Evolutionary conservation across 2,329 filamentous ascomycete genomes (phyloP).

Genomic region (Cercospora brassicicola): DNA sequence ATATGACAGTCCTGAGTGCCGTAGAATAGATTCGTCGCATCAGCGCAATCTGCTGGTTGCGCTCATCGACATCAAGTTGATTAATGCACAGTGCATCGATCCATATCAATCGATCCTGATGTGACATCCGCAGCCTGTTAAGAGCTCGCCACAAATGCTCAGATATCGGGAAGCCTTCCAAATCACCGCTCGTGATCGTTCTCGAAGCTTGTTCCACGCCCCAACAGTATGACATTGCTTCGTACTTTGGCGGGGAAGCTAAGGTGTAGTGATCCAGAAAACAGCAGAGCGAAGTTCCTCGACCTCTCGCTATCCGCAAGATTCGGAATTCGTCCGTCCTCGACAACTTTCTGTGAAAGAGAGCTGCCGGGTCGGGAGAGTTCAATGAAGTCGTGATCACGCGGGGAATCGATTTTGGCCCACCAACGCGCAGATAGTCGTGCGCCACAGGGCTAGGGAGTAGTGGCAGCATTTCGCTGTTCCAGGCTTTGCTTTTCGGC

Average conservation of each 20-base stretch:
- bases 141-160: conserved; percentile 20
- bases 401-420: background rate
- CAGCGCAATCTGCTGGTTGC: conserved; percentile 25
- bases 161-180: conserved; percentile 16
- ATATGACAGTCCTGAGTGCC: conserved; percentile 26
- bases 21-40: conserved; percentile 29
- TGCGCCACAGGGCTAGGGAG: background rate
- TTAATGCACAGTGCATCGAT: conserved; percentile 32
- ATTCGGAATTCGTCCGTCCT: conserved; percentile 12
- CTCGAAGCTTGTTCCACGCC: background rate
- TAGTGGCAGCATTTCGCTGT: background rate
- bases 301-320: conserved; percentile 12
- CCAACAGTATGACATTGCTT: conserved; percentile 25
- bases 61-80: conserved; percentile 26
- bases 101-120: conserved; percentile 23
- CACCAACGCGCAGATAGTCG: conserved; percentile 4
- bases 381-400: background rate
- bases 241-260: conserved; percentile 6
- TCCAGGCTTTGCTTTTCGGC: background rate
- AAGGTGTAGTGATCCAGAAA: conserved; percentile 12
- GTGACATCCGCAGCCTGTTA: conserved; percentile 8
- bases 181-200: conserved; percentile 12
- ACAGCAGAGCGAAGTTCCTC: conserved; percentile 8
- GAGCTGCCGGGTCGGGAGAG: background rate
- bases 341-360: conserved; percentile 4